Conservation (phyloP, 1,284 basidiomycete genomes). For the Cutaneotrichosporon sp. region DNA sequence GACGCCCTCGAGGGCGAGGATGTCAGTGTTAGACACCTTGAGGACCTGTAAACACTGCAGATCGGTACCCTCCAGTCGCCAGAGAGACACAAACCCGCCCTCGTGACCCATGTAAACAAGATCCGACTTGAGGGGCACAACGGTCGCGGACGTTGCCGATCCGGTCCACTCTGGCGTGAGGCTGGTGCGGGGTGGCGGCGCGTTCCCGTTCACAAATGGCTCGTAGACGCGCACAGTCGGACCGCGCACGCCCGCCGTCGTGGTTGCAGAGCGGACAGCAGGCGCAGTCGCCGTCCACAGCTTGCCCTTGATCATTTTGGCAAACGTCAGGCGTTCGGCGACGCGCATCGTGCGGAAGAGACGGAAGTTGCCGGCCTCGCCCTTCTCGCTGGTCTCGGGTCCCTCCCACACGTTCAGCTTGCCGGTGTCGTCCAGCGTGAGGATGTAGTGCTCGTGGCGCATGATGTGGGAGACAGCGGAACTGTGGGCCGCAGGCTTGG, state of each 20-base stretch:
- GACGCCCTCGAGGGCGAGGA: constrained; percentile 77
- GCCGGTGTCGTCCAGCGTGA: constrained; percentile 78
- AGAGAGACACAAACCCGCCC: constrained; percentile 81
- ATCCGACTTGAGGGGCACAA: constrained; percentile 68
- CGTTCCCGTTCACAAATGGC: constrained; percentile 54
- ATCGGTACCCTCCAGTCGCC: constrained; percentile 55
- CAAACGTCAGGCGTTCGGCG: constrained; percentile 78
- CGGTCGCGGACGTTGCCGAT: constrained; percentile 75
- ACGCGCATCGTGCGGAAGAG: constrained; percentile 68
- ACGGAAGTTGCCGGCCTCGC: constrained; percentile 43
- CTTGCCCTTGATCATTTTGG: constrained; percentile 67
- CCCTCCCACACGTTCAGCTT: constrained; percentile 71
- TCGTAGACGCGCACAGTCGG: constrained; percentile 80
- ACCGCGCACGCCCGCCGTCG: constrained; percentile 57
- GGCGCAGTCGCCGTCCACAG: constrained; percentile 70
- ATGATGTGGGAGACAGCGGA: constrained; percentile 71
- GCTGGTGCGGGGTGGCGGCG: constrained; percentile 57
- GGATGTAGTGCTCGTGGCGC: constrained; percentile 66
- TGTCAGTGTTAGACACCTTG: constrained; percentile 76
- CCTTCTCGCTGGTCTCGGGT: constrained; percentile 31
- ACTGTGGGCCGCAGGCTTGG: constrained; percentile 65
- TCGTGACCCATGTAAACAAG: constrained; percentile 89
- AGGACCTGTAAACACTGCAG: constrained; percentile 52
- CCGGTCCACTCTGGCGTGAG: constrained; percentile 61
- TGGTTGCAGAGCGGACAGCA: constrained; percentile 44